A percentile compares a stretch with the other conserved stretches of the same genome.
Evolutionary conservation across 2,329 filamentous ascomycete species (phyloP).

Genomic region (Aspergillus luchuensis): DNA sequence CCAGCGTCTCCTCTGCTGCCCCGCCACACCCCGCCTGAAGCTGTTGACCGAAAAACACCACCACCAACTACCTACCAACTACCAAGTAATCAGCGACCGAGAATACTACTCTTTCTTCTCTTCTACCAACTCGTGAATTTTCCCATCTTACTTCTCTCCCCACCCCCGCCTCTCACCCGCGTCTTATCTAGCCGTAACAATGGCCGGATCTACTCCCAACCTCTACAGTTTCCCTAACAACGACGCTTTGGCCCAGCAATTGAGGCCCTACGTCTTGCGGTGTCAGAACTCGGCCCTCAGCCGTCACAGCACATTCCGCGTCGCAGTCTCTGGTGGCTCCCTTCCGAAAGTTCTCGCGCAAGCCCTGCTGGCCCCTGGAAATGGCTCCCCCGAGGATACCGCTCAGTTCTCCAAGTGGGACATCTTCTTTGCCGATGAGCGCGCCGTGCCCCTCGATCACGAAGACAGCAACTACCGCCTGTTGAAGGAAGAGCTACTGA

Average conservation of each 20-base stretch:
- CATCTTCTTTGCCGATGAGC: conserved; percentile 98
- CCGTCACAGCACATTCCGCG: conserved; percentile 83
- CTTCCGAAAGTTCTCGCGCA: conserved; percentile 85
- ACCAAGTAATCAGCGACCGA: background rate
- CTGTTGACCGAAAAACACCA: conserved; percentile 15
- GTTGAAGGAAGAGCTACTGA: conserved; percentile 81
- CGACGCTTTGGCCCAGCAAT: conserved; percentile 70
- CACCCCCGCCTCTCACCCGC: background rate
- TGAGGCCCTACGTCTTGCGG: conserved; percentile 80
- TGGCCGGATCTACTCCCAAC: conserved; percentile 51
- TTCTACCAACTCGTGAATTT: background rate
- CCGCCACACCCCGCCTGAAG: conserved; percentile 20
- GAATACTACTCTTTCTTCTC: background rate
- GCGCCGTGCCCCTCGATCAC: conserved; percentile 88
- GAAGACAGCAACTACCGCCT: conserved; percentile 92
- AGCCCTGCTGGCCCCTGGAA: conserved; percentile 67
- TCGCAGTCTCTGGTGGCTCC: conserved; percentile 91
- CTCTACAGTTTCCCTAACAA: conserved; percentile 78
- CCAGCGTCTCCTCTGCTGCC: conserved; percentile 11
- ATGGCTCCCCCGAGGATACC: conserved; percentile 58
- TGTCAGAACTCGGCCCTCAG: conserved; percentile 76
- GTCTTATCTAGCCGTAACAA: conserved; percentile 25
- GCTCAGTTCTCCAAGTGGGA: conserved; percentile 88
- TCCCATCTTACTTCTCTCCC: background rate
- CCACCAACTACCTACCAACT: background rate